phyloP scores from a whole-genome alignment of 2,329 filamentous ascomycete species.

The Fusarium sp. region DNA sequence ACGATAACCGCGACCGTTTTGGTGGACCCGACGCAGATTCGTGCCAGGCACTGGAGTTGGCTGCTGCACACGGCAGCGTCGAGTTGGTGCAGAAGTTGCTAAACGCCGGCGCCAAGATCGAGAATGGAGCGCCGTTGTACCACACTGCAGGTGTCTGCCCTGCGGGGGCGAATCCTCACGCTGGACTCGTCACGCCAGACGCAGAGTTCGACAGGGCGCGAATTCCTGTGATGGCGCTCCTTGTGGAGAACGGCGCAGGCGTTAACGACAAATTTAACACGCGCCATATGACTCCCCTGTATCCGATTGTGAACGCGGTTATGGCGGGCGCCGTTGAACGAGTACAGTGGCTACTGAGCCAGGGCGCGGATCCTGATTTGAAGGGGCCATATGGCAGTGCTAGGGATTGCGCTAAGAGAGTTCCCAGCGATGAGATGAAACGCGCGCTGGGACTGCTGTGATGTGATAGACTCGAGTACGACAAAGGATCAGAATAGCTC shows the following conservation, averaged over 20 bases:
- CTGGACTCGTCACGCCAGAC: not conserved
- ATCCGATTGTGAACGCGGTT: slow-evolving; percentile 37
- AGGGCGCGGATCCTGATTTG: slow-evolving; percentile 31
- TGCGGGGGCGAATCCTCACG: slow-evolving; percentile 1
- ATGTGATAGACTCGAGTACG: not conserved
- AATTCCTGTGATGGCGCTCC: slow-evolving; percentile 33
- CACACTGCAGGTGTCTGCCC: slow-evolving; percentile 27
- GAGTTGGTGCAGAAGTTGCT: slow-evolving; percentile 31
- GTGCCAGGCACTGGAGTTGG: slow-evolving; percentile 25
- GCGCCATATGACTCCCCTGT: slow-evolving; percentile 19
- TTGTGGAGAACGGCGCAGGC: slow-evolving; percentile 27
- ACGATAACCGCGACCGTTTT: slow-evolving; percentile 17
- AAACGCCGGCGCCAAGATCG: slow-evolving; percentile 23
- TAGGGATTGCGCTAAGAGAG: slow-evolving; percentile 2
- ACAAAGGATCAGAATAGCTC: not conserved
- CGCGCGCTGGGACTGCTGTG: slow-evolving; percentile 10
- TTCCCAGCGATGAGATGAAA: slow-evolving; percentile 34
- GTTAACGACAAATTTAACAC: slow-evolving; percentile 25
- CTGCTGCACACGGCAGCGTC: slow-evolving; percentile 8
- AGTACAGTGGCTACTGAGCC: slow-evolving; percentile 34
- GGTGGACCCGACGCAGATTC: slow-evolving; percentile 29
- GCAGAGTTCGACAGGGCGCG: slow-evolving; percentile 19
- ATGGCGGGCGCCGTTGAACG: slow-evolving; percentile 37
- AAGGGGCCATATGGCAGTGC: slow-evolving; percentile 35
- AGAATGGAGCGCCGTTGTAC: slow-evolving; percentile 35